phyloP scores from a whole-genome alignment of 805 yeast species.

The Sugiyamaella lignohabitans region DNA sequence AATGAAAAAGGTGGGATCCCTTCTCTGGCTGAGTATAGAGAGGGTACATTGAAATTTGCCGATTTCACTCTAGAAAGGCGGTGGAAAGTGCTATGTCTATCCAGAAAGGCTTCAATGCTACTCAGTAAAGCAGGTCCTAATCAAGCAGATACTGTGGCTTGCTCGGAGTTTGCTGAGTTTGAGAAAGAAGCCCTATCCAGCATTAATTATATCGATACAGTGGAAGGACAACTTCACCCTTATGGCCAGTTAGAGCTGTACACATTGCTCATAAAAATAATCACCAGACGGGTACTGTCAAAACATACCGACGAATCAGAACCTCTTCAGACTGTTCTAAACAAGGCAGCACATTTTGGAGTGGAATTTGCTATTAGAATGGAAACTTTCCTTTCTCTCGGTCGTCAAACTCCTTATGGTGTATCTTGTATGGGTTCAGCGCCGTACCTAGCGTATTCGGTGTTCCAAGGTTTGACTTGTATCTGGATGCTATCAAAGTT shows the following conservation, averaged over 20 bases:
- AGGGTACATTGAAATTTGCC: neutral
- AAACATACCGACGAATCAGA: neutral
- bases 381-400: neutral
- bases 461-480: slow-evolving; percentile 7
- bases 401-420: neutral
- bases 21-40: neutral
- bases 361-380: neutral
- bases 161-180: neutral
- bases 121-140: neutral
- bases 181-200: neutral
- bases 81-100: slow-evolving; percentile 5
- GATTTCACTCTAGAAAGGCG: slow-evolving; percentile 7
- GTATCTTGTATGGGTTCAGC: slow-evolving; percentile 5
- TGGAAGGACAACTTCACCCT: slow-evolving; percentile 7
- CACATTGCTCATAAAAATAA: slow-evolving; percentile 5
- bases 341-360: neutral
- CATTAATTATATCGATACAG: slow-evolving; percentile 6
- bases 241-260: slow-evolving; percentile 10
- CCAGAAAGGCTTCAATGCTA: neutral
- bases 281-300: neutral
- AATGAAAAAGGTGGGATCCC: neutral
- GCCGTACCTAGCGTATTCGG: slow-evolving; percentile 1
- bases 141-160: neutral
- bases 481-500: slow-evolving; percentile 3
- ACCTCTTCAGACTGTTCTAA: neutral